Evolutionary conservation across 169 alveolate genomes (phyloP).

Genomic region (Sarcocystis neurona): DNA sequence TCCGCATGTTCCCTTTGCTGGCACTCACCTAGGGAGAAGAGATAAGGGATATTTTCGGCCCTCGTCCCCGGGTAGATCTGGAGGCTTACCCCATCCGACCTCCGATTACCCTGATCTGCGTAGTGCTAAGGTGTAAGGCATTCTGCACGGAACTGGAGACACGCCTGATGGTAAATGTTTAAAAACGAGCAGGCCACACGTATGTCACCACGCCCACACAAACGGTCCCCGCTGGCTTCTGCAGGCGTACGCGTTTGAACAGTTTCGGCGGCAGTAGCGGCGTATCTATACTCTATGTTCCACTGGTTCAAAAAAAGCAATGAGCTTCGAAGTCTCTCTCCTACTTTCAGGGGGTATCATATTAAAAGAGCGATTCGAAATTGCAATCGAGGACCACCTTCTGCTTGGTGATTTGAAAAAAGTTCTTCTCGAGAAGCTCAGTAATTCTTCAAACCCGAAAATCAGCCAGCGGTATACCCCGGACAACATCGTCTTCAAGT

Average conservation of each 20-base stretch:
- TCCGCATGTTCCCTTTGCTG: background rate
- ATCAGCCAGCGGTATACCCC: background rate
- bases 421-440: background rate
- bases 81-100: constrained; percentile 25
- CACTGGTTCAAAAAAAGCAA: no score
- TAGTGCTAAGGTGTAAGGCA: constrained; percentile 32
- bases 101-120: constrained; percentile 5
- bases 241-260: no score
- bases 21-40: constrained; percentile 3
- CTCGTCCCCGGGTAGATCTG: constrained; percentile 16
- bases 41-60: constrained; percentile 22
- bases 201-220: no score
- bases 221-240: no score
- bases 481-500: constrained; percentile 11
- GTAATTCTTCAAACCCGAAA: background rate
- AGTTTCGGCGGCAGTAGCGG: no score
- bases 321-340: background rate
- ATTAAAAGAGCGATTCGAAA: background rate
- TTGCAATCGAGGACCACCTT: constrained; percentile 10
- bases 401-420: constrained; percentile 1
- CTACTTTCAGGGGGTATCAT: constrained; percentile 3
- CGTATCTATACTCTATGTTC: no score
- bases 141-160: background rate
- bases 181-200: background rate
- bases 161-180: background rate